A percentile compares a stretch with the other conserved stretches of the same genome.
Evolutionary conservation across 2,329 filamentous ascomycete species (phyloP).

Genomic region (Ophiocordyceps camponoti-leonardi): DNA sequence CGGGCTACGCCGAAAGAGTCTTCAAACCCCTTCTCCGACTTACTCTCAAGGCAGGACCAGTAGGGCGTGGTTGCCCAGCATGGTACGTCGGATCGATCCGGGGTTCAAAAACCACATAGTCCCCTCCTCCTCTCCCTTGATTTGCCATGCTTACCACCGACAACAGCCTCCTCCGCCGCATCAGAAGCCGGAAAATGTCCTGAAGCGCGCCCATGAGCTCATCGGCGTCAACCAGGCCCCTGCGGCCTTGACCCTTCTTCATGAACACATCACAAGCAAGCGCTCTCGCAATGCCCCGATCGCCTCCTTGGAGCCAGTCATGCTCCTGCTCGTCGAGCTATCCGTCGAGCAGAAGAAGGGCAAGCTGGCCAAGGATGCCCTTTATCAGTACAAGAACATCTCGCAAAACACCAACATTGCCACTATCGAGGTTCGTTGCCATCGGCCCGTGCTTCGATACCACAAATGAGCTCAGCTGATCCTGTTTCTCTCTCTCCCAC

Average conservation of each 20-base stretch:
- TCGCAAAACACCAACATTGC: constrained; percentile 97
- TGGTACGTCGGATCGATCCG: constrained; percentile 19
- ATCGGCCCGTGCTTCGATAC: too few species aligned
- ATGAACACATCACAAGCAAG: constrained; percentile 99
- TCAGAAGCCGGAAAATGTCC: constrained; percentile 97
- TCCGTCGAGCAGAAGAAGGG: constrained; percentile 96
- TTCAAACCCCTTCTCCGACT: constrained; percentile 6
- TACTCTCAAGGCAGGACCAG: constrained; percentile 8
- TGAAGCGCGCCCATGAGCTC: constrained; percentile 96
- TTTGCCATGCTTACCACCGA: constrained; percentile 4
- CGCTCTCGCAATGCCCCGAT: constrained; percentile 95
- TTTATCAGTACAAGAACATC: constrained; percentile 99
- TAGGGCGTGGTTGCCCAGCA: constrained; percentile 34
- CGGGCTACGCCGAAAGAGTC: too few species aligned
- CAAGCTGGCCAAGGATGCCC: constrained; percentile 93
- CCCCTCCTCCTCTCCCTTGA: constrained; percentile 10
- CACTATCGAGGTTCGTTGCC: constrained; percentile 90
- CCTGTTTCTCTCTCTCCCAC: not conserved
- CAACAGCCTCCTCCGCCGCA: constrained; percentile 81
- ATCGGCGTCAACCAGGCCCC: constrained; percentile 91
- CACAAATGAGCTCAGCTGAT: too few species aligned
- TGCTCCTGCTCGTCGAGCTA: constrained; percentile 93
- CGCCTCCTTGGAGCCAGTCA: constrained; percentile 89
- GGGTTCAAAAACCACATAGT: not conserved
- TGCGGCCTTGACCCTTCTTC: constrained; percentile 83